These are phyloP conservation scores for Hypseocharis bilobata DNA, from an alignment of 441 rosid species.

Conservation along the genomic window DNA sequence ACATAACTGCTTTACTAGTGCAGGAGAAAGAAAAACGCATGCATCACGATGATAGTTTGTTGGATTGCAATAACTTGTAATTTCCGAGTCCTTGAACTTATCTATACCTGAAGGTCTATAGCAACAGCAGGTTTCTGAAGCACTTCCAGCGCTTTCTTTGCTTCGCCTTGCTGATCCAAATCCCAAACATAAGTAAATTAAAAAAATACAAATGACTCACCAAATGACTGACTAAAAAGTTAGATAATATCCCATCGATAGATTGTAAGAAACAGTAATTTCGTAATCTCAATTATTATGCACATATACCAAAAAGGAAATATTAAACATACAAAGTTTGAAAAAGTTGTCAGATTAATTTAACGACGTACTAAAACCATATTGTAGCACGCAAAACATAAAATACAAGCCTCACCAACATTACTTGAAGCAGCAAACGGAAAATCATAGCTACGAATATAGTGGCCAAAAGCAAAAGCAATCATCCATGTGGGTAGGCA, in stretches of 20 bases:
- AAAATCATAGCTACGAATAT: background rate
- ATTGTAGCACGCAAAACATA: background rate
- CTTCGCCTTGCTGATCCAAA: slow-evolving; percentile 82
- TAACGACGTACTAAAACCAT: background rate
- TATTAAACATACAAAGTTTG: background rate
- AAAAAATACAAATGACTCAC: slow-evolving; percentile 2
- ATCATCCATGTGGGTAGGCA: background rate
- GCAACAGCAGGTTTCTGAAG: slow-evolving; percentile 85
- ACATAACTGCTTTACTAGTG: slow-evolving; percentile 13
- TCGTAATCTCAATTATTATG: background rate
- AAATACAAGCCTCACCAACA: background rate
- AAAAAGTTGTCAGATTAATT: background rate
- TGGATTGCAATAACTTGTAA: background rate
- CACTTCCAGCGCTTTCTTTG: slow-evolving; percentile 85
- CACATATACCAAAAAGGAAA: no score
- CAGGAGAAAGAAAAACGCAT: background rate
- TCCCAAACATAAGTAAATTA: slow-evolving; percentile 9
- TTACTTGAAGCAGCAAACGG: background rate
- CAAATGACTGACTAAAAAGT: background rate
- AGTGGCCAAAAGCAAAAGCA: background rate
- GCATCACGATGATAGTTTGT: background rate
- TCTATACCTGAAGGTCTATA: slow-evolving; percentile 71
- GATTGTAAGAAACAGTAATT: background rate
- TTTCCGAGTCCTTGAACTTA: slow-evolving; percentile 16
- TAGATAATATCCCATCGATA: background rate